Evolutionary conservation across 192 early-diverging fungal species (phyloP).

Genomic region (Backusella luteola): DNA sequence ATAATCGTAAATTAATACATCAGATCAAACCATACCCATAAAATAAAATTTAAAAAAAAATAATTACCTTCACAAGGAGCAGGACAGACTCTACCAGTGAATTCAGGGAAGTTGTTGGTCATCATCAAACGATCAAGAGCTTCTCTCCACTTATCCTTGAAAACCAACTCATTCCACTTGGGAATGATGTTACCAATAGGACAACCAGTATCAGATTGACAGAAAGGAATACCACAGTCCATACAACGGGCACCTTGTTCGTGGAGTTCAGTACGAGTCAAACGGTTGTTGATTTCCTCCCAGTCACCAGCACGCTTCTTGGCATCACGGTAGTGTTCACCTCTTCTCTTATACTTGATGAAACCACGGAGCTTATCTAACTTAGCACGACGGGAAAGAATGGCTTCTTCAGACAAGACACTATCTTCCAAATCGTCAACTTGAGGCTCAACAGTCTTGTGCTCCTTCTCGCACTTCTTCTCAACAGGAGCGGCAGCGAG

Average conservation of each 20-base stretch:
- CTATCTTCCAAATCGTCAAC: slow-evolving; percentile 90
- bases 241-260: slow-evolving; percentile 97
- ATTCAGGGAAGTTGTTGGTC: slow-evolving; percentile 99
- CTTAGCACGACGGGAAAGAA: slow-evolving; percentile 61
- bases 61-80: slow-evolving; percentile 56
- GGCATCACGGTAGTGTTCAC: slow-evolving; percentile 86
- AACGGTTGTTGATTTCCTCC: slow-evolving; percentile 92
- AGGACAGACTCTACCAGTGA: slow-evolving; percentile 98
- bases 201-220: slow-evolving; percentile 96
- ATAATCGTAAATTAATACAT: not conserved
- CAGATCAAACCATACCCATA: not conserved
- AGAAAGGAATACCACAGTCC: slow-evolving; percentile 98
- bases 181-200: slow-evolving; percentile 99
- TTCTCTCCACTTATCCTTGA: slow-evolving; percentile 94
- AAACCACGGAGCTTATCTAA: slow-evolving; percentile 97
- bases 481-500: slow-evolving; percentile 24
- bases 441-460: slow-evolving; percentile 51
- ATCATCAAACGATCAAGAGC: slow-evolving; percentile 90
- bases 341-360: slow-evolving; percentile 88
- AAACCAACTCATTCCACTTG: slow-evolving; percentile 98
- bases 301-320: slow-evolving; percentile 83
- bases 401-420: slow-evolving; percentile 74
- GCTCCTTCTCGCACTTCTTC: slow-evolving; percentile 10
- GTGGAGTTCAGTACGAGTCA: slow-evolving; percentile 77
- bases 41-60: not conserved